phyloP scores from a whole-genome alignment of 495 filamentous ascomycete genomes.

The Terfezia boudieri region DNA sequence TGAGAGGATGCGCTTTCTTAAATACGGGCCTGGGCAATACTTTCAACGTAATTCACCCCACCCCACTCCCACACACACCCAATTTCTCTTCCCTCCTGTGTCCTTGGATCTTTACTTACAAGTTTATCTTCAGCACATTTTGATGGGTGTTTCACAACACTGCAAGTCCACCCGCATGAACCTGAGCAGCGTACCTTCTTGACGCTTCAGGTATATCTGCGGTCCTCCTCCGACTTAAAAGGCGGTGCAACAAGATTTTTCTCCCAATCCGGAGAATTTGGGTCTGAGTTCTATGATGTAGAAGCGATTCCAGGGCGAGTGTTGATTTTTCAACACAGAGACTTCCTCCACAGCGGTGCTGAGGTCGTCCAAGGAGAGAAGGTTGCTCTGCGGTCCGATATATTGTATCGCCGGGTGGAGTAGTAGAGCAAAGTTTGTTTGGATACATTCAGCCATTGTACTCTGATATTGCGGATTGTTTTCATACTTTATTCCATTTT shows the following conservation, averaged over 20 bases:
- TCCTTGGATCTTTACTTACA: too few relatives aligned
- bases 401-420: slow-evolving; percentile 29
- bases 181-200: slow-evolving; percentile 29
- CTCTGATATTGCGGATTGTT: too few relatives aligned
- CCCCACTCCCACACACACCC: too few relatives aligned
- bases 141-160: slow-evolving; percentile 25
- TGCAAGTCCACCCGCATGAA: slow-evolving; percentile 31
- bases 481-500: too few relatives aligned
- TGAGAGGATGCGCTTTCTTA: slow-evolving; percentile 41
- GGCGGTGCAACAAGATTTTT: slow-evolving; percentile 39
- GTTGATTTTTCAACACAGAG: slow-evolving; percentile 37
- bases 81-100: too few relatives aligned
- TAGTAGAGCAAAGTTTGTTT: background rate
- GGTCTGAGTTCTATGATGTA: slow-evolving; percentile 24
- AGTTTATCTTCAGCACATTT: background rate
- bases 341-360: slow-evolving; percentile 35
- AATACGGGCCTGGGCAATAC: slow-evolving; percentile 39
- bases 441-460: too few relatives aligned
- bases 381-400: slow-evolving; percentile 36
- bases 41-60: slow-evolving; percentile 31
- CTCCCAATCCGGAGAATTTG: slow-evolving; percentile 7
- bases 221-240: slow-evolving; percentile 25
- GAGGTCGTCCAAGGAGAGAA: slow-evolving; percentile 35
- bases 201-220: slow-evolving; percentile 48
- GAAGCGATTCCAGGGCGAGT: slow-evolving; percentile 33